A percentile compares a stretch with the other conserved stretches of the same genome.
These are phyloP conservation scores for Leccinum insolens DNA, from an alignment of 1,284 basidiomycete genomes.

Conservation along the genomic window DNA sequence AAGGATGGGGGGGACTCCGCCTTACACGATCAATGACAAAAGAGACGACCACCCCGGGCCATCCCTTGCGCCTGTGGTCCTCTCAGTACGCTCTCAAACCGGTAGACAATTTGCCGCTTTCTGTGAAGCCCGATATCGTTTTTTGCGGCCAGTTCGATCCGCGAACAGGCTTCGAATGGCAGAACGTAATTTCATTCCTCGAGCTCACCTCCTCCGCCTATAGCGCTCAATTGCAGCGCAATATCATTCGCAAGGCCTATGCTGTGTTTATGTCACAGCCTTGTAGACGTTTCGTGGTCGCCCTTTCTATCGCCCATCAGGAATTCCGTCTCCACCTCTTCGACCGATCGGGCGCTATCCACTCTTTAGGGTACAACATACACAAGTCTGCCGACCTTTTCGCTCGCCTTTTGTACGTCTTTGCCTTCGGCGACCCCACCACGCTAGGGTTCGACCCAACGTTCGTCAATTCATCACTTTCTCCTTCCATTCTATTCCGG, in stretches of 20 bases:
- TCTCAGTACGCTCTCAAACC: not conserved
- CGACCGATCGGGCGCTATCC: not conserved
- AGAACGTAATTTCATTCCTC: not conserved
- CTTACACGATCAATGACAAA: not conserved
- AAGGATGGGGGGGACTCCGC: not conserved
- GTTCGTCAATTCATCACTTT: not conserved
- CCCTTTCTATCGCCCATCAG: not conserved
- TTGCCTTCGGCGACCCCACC: not conserved
- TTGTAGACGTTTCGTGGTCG: not conserved
- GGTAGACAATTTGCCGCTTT: not conserved
- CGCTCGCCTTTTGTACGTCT: not conserved
- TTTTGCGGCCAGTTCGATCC: not conserved
- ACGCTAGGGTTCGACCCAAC: not conserved
- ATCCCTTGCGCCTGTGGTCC: not conserved
- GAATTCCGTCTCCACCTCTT: not conserved
- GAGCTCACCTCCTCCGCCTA: no score
- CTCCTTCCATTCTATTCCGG: not conserved
- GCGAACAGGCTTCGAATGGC: not conserved
- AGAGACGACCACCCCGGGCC: not conserved
- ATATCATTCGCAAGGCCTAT: no score
- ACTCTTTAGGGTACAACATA: not conserved
- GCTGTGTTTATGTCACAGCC: not conserved
- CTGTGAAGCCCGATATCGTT: not conserved
- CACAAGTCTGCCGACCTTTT: not conserved
- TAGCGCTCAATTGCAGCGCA: no score